Conservation (phyloP, 306 rosid genomes). For the Begonia loranthoides region DNA sequence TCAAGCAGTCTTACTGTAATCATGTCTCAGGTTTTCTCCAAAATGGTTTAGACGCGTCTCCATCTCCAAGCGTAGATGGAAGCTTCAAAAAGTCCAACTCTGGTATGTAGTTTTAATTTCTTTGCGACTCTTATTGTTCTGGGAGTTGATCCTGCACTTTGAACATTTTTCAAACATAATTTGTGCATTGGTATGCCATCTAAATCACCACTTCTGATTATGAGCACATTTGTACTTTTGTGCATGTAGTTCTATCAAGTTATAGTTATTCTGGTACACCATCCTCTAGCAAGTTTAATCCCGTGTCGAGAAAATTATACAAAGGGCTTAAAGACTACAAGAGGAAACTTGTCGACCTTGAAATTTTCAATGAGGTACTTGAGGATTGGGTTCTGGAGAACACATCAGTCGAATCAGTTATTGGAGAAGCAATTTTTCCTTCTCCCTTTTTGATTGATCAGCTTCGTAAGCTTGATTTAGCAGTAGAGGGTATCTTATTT, state of each 20-base stretch:
- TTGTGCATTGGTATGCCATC: too few relatives aligned
- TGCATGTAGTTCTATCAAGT: conserved; percentile 47
- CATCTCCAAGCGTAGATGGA: conserved; percentile 62
- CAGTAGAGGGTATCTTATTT: conserved; percentile 71
- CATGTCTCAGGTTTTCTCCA: conserved; percentile 44
- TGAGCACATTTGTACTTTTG: not conserved
- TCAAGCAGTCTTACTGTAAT: not conserved
- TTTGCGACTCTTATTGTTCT: too few relatives aligned
- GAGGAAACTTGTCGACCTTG: conserved; percentile 54
- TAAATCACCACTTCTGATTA: too few relatives aligned
- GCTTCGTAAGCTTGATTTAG: conserved; percentile 70
- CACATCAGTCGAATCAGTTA: conserved; percentile 29
- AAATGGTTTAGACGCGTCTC: conserved; percentile 56
- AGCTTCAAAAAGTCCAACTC: conserved; percentile 74
- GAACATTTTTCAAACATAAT: too few relatives aligned
- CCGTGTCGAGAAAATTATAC: conserved; percentile 49
- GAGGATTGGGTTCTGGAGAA: conserved; percentile 73
- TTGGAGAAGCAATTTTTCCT: conserved; percentile 32
- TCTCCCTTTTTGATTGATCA: conserved; percentile 61
- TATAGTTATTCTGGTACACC: conserved; percentile 38
- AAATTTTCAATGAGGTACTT: conserved; percentile 42
- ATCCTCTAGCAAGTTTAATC: conserved; percentile 37
- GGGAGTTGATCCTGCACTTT: too few relatives aligned
- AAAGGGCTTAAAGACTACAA: conserved; percentile 66
- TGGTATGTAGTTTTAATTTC: conserved; percentile 22